Evolutionary conservation across 305 asterid genomes (phyloP).

Genomic region (Euphrasia arctica): DNA sequence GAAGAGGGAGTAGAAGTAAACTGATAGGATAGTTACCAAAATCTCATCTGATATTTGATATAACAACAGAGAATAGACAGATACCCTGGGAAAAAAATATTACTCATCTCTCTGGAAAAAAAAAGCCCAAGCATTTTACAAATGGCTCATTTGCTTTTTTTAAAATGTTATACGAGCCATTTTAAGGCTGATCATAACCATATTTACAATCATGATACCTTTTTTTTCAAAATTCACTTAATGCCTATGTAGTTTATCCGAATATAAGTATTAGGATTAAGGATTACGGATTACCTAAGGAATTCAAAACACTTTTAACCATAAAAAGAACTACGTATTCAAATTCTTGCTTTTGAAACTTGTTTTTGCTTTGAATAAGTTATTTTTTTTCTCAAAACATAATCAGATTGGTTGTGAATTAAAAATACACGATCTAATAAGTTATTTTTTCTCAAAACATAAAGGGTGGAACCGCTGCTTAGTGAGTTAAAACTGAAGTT

Average conservation of each 20-base stretch:
- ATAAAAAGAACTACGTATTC: background rate
- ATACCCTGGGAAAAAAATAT: background rate
- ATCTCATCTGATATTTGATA: background rate
- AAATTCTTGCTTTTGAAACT: background rate
- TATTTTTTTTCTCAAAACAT: background rate
- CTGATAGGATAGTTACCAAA: background rate
- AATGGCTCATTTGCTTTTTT: background rate
- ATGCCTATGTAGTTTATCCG: background rate
- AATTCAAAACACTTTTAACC: conserved; percentile 1
- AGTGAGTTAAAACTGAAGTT: background rate
- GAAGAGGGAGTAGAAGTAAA: background rate
- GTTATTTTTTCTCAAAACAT: background rate
- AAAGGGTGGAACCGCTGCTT: background rate
- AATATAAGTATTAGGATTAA: background rate
- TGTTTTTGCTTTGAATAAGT: background rate
- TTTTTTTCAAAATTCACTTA: background rate
- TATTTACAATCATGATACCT: background rate
- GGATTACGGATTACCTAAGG: background rate
- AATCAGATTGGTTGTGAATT: background rate
- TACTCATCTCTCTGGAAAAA: background rate
- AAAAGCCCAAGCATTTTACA: background rate
- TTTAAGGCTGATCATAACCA: background rate
- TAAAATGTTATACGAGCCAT: background rate
- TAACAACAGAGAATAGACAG: background rate
- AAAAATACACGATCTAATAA: background rate